Base-by-base conservation (phyloP, 2,329 filamentous ascomycete species). In the Rosellinia necatrix region DNA sequence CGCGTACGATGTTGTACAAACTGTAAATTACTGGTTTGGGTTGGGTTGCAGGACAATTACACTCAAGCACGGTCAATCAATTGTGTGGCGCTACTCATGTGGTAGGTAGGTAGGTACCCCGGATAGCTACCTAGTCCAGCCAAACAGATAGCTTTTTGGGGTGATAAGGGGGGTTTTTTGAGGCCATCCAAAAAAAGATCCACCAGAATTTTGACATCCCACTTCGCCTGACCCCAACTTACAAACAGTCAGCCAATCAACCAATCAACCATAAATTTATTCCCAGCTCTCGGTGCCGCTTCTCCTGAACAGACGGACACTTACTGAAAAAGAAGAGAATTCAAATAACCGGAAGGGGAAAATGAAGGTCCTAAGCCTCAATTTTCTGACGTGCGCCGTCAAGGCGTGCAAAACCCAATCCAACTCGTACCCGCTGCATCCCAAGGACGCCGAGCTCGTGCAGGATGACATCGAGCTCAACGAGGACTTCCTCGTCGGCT, bases 341-440 rank as follows among this genome's bases (percentile, higher is more conserved):
- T 8, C 21, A 15, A 42, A 9, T 3, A 21, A 17, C 37, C 37
- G 30, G 4, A 42, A 9, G 17, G 12, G 24, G 48, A 73, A 65
- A 58, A 99, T 99, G 94, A 97, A 97, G 75, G 80, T 97, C 61
- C 85, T 97, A 49, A 97, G 92, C 59, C 87, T 96, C 68, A 97
- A 97, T 77, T 99, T 99, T 76, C 80, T 97, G 63, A 94, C 91
- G 68, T 99, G 94, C 80, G 93, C 94, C 60, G 89, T 96, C 71
- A 97, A 97, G 81, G 81, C 89, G 53, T 99, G 94, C 88, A 96
- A 96, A 77, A 83, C 86, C 54, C 87, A 88, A 27, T 80, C 88
- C 5, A 78, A 83, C 49, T 91, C 91, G 21, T 97, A 96, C 70
- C 94, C 94, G 2, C 82, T 99, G 13, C 94, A 97, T 73, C 93